phyloP scores from a whole-genome alignment of 1,284 basidiomycete species.

The Pseudozyma tsukubaensis region DNA sequence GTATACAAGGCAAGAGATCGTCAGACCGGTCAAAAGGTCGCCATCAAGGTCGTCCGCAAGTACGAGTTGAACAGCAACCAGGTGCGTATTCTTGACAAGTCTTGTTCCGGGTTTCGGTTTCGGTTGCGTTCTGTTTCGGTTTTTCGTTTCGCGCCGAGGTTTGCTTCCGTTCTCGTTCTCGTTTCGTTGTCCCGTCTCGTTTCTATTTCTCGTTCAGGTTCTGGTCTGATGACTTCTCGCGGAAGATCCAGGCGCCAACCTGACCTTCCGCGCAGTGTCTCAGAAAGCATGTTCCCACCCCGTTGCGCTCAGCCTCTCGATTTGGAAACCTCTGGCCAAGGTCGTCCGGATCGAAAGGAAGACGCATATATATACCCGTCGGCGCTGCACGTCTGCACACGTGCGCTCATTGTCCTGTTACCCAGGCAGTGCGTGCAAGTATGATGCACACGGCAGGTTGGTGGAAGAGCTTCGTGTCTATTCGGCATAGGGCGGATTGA shows the following conservation, averaged over 20 bases:
- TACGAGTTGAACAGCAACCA: slow-evolving; percentile 93
- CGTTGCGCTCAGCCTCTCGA: slow-evolving; percentile 29
- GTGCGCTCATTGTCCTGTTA: neutral
- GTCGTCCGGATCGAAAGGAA: slow-evolving; percentile 65
- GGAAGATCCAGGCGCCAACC: too few species aligned
- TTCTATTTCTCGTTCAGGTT: slow-evolving; percentile 43
- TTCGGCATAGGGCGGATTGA: too few species aligned
- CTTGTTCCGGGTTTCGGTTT: slow-evolving; percentile 23
- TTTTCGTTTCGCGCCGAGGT: slow-evolving; percentile 33
- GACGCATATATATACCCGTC: slow-evolving; percentile 45
- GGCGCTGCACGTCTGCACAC: slow-evolving; percentile 6
- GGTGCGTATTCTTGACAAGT: slow-evolving; percentile 74
- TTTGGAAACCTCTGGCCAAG: slow-evolving; percentile 49
- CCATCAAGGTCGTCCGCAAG: slow-evolving; percentile 97
- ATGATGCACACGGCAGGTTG: slow-evolving; percentile 13
- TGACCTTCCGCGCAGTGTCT: too few species aligned
- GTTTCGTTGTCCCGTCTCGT: slow-evolving; percentile 33
- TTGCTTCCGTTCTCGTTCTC: slow-evolving; percentile 10
- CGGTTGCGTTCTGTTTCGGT: slow-evolving; percentile 50
- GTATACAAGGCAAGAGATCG: slow-evolving; percentile 93
- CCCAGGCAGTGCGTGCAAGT: neutral
- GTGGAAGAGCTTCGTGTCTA: neutral
- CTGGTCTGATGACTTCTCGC: too few species aligned
- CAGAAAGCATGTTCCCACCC: too few species aligned
- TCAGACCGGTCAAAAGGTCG: slow-evolving; percentile 82